phyloP scores from a whole-genome alignment of 441 rosid genomes.

The Eruca vesicaria region DNA sequence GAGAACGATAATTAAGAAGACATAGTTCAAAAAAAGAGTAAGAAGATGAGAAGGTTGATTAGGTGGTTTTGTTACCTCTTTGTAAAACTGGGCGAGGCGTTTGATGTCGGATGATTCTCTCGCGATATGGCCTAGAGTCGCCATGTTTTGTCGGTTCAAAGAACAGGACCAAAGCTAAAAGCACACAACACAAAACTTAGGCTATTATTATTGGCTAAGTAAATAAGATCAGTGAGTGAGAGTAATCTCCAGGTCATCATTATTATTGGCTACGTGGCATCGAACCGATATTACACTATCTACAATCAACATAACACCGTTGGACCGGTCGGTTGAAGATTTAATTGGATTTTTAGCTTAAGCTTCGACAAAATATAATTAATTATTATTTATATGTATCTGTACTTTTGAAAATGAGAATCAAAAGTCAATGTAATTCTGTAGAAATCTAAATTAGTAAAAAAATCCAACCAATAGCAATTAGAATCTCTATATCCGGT shows the following conservation, averaged over 20 bases:
- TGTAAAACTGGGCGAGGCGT: conserved; percentile 73
- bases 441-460: too few species aligned
- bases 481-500: conserved; percentile 13
- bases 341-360: neutral
- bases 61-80: conserved; percentile 44
- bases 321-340: neutral
- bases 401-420: too few species aligned
- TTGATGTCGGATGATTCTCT: conserved; percentile 70
- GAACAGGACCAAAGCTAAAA: neutral
- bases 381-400: too few species aligned
- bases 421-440: too few species aligned
- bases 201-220: neutral
- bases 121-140: conserved; percentile 67
- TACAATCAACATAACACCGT: neutral
- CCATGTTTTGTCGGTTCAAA: conserved; percentile 38
- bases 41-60: neutral
- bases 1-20: neutral
- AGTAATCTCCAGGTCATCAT: neutral
- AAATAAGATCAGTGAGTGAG: neutral
- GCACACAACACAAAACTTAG: neutral
- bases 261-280: neutral
- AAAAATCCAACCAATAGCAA: neutral
- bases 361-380: neutral
- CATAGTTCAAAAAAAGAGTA: neutral
- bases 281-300: neutral